Evolutionary conservation across 202 grass and related monocot species (phyloP), one percentile per base, ranked within the genome.

Genomic region (Setaria italica): DNA sequence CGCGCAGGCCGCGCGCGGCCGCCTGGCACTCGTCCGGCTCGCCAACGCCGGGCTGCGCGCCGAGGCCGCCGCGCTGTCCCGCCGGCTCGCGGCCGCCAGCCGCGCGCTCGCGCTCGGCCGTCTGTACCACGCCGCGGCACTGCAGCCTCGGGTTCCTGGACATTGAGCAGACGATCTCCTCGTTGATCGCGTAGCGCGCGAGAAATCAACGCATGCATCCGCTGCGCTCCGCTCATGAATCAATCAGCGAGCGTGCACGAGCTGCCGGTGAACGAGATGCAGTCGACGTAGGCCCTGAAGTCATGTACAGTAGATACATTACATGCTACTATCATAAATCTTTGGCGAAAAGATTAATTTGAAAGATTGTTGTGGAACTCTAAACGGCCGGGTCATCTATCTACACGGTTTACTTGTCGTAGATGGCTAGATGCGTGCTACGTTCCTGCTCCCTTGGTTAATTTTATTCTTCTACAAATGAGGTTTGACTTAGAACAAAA

Each of bases 131-230:
- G 64, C 81, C 1, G 60, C 43, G 7, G 16, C 19, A 9, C 53
- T 67, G 77, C 47, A 35, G 46, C 78, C 81, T 54, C 19, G 81
- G 63, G 42, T 17, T 63, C 12, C 15, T 45, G 2, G 62, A 75
- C 84, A 65, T 84, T 71, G 91, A 94, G 65, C 88, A 94, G 56
- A 84, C 90, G 57, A 56, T 85, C 21, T 83, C 88, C 64, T 90
- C 88, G 67, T 45, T 94, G 4, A 94, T 94, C 32, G 81, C 72
- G 43, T 94, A 90, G 76, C 32, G 59, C 64, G 13, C 21, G n/a
- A 12, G 25, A 11, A 29, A 53, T 6, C 7, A 10, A 73, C 50
- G 7, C 9, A 50, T 30, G 45, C 7, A 10, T 8, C 56, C 19
- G 39, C 39, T 41, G 56, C n/a, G 56, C n/a, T 9, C 20, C 9